Evolutionary conservation across 78 protist species (phyloP).

Genomic region (Cavenderia fasciculata): DNA sequence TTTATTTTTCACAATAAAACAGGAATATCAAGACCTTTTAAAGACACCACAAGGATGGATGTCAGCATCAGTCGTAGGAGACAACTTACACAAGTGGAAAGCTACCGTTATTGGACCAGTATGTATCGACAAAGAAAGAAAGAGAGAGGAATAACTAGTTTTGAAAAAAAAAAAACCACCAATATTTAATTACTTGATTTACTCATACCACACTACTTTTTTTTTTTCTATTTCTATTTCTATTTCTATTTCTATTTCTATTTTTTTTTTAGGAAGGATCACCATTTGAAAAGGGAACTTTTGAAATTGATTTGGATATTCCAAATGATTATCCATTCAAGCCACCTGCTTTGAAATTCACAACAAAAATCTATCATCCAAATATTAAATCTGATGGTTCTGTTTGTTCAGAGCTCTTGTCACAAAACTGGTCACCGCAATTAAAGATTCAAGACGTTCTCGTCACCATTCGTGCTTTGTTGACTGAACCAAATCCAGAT

Average conservation of each 20-base stretch:
- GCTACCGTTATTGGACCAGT: constrained; percentile 69
- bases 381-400: constrained; percentile 84
- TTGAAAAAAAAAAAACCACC: too few species aligned
- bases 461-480: constrained; percentile 49
- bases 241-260: too few species aligned
- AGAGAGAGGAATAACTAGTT: neutral
- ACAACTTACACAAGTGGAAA: constrained; percentile 62
- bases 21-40: constrained; percentile 44
- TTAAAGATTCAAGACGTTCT: constrained; percentile 77
- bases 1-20: neutral
- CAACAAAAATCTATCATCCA: constrained; percentile 87
- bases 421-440: constrained; percentile 80
- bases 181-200: too few species aligned
- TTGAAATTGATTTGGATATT: constrained; percentile 74
- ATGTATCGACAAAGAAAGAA: neutral
- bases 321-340: constrained; percentile 88
- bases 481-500: constrained; percentile 85
- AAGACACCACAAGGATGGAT: constrained; percentile 69
- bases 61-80: constrained; percentile 45
- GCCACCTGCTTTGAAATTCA: constrained; percentile 86
- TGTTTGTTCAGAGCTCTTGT: constrained; percentile 84
- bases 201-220: too few species aligned
- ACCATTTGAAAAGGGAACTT: constrained; percentile 89
- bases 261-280: constrained; percentile 53
- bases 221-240: too few species aligned